Evolutionary conservation across 371 early-diverging fungal species (phyloP), one percentile per base, ranked within the genome.

Genomic region (Entomophthora muscae): DNA sequence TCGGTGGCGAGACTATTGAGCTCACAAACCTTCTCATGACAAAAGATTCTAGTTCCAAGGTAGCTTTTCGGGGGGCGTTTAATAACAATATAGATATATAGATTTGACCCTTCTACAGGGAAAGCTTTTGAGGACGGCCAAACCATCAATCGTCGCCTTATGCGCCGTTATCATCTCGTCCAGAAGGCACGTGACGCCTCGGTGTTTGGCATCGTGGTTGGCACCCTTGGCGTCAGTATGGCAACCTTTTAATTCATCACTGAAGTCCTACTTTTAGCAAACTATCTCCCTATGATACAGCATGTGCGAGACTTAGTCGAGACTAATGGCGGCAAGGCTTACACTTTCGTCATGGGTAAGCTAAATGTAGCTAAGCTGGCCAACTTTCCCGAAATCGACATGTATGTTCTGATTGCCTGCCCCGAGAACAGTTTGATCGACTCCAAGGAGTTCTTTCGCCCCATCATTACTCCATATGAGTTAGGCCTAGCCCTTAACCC

Each of bases 361-460:
- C 81, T 94, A 24, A 93, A 91, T 67, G 90, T 90, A 1, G 89
- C 91, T 63, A 96, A 96, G 71, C 83, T 96, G 77, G 95, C 89
- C 57, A 96, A 95, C 66, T 95, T 96, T 65, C 80, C 87, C 72
- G 97, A 95, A 72, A 84, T 95, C 52, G 90, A 96, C 65, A 81
- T 82, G 22, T 95, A 87, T 72, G 91, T 92, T 1, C 78, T 93
- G 56, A 90, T 94, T 1, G 91, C 93, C 17, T 95, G 95, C 67
- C 91, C 94, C 26, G 93, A 96, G 72, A 92, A 91, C 76, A 82
- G 87, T 61, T 75, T 96, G 68, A 83, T 94, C 62, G 95, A 96
- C 71, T 85, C 88, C 54, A 85, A 83, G 73, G 93, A 94, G 67
- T 95, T 90, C 71, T 85, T 86, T 68, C 81, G 80, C 59, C 95